These are phyloP conservation scores for Dipodascopsis tothii DNA, from an alignment of 805 yeast genomes.

Conservation along the genomic window DNA sequence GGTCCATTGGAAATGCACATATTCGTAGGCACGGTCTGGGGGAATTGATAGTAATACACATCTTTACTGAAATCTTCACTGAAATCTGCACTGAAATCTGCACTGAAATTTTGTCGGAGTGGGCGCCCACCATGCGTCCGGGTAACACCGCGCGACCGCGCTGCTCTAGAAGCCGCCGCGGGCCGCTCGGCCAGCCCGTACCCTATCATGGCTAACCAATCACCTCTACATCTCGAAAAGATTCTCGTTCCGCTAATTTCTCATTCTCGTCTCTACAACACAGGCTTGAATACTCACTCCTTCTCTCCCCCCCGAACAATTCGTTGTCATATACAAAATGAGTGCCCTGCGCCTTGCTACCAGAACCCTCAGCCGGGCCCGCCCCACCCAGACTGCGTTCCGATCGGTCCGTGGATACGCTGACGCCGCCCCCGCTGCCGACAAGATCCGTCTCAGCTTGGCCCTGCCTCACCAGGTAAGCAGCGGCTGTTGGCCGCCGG, in stretches of 20 bases:
- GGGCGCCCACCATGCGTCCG: too few relatives aligned
- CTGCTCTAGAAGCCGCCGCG: background rate
- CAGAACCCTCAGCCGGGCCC: constrained; percentile 13
- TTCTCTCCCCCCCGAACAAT: background rate
- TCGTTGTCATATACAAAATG: constrained; percentile 5
- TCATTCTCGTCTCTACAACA: background rate
- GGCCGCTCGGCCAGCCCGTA: too few relatives aligned
- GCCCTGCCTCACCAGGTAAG: constrained; percentile 77
- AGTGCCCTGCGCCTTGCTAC: constrained; percentile 13
- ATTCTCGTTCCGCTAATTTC: background rate
- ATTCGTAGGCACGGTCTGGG: too few relatives aligned
- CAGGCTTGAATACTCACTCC: background rate
- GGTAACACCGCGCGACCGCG: too few relatives aligned
- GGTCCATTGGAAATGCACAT: too few relatives aligned
- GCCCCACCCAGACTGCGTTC: constrained; percentile 5
- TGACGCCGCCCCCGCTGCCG: constrained; percentile 62
- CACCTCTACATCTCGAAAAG: background rate
- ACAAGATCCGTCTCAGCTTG: constrained; percentile 75
- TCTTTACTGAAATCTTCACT: too few relatives aligned
- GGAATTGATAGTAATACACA: too few relatives aligned
- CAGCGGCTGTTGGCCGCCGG: too few relatives aligned
- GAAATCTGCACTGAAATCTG: too few relatives aligned
- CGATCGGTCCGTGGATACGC: constrained; percentile 62
- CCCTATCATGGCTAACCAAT: background rate
- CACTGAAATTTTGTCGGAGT: too few relatives aligned